These are phyloP conservation scores for Penicillium macrosclerotiorum DNA, from an alignment of 495 filamentous ascomycete genomes.

Conservation along the genomic window DNA sequence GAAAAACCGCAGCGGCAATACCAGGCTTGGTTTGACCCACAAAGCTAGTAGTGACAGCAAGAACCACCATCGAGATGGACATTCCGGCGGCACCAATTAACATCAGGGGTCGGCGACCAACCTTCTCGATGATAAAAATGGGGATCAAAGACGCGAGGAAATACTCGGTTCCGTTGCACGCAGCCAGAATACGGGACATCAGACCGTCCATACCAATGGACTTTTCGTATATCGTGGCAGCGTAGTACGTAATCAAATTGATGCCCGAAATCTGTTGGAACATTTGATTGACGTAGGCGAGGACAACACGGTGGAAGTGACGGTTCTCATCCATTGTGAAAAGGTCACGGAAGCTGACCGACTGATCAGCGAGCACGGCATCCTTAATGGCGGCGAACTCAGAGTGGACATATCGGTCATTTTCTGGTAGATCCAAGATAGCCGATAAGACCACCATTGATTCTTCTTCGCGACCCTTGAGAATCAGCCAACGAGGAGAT, in stretches of 20 bases:
- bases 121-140: slow-evolving; percentile 66
- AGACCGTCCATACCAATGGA: slow-evolving; percentile 56
- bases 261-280: slow-evolving; percentile 77
- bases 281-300: slow-evolving; percentile 74
- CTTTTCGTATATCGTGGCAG: slow-evolving; percentile 61
- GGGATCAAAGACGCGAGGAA: slow-evolving; percentile 70
- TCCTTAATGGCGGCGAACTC: slow-evolving; percentile 74
- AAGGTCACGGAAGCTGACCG: slow-evolving; percentile 61
- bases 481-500: slow-evolving; percentile 44
- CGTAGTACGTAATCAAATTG: slow-evolving; percentile 73
- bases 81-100: slow-evolving; percentile 69
- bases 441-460: slow-evolving; percentile 34
- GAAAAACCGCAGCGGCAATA: slow-evolving; percentile 56
- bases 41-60: slow-evolving; percentile 51
- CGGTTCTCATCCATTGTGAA: slow-evolving; percentile 72
- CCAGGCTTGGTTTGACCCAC: slow-evolving; percentile 32
- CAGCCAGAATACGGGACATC: slow-evolving; percentile 65
- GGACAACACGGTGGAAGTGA: slow-evolving; percentile 67
- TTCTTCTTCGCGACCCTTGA: slow-evolving; percentile 35
- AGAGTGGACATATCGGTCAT: slow-evolving; percentile 48
- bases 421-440: slow-evolving; percentile 26
- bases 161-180: slow-evolving; percentile 71
- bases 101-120: slow-evolving; percentile 69
- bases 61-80: slow-evolving; percentile 64
- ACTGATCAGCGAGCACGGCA: slow-evolving; percentile 65